phyloP scores from a whole-genome alignment of 345 rosid species.

The Linum trigynum region DNA sequence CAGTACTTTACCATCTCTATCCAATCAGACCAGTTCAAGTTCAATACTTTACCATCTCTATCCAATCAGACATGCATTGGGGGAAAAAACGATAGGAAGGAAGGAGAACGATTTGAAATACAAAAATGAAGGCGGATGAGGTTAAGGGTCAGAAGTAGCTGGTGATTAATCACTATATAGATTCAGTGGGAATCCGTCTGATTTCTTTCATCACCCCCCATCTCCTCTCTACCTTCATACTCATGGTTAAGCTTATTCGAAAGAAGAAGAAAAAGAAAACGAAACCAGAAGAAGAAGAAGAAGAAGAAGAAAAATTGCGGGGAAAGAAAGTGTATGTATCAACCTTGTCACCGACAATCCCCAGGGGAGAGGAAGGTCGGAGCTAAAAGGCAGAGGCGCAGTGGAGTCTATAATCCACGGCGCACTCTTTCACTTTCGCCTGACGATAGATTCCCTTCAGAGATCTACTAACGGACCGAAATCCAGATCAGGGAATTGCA shows the following conservation, averaged over 20 bases:
- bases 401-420: too few relatives aligned
- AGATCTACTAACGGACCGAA: too few relatives aligned
- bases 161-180: conserved; percentile 27
- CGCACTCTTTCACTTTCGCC: too few relatives aligned
- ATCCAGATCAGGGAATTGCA: too few relatives aligned
- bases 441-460: too few relatives aligned
- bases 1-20: background rate
- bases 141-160: conserved; percentile 43
- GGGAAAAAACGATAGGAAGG: background rate
- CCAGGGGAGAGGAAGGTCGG: conserved; percentile 20
- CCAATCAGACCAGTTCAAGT: background rate
- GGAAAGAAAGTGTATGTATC: conserved; percentile 27
- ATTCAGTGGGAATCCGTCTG: conserved; percentile 28
- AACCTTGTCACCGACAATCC: conserved; percentile 41
- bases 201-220: conserved; percentile 41
- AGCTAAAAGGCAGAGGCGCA: too few relatives aligned
- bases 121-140: background rate
- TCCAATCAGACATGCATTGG: too few relatives aligned
- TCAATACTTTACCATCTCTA: background rate
- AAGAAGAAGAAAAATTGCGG: too few relatives aligned
- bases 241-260: too few relatives aligned
- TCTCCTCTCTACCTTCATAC: background rate
- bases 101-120: too few relatives aligned
- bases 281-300: background rate
- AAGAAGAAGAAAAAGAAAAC: background rate